phyloP scores from a whole-genome alignment of 768 basidiomycete genomes.

The Galerina sulciceps region DNA sequence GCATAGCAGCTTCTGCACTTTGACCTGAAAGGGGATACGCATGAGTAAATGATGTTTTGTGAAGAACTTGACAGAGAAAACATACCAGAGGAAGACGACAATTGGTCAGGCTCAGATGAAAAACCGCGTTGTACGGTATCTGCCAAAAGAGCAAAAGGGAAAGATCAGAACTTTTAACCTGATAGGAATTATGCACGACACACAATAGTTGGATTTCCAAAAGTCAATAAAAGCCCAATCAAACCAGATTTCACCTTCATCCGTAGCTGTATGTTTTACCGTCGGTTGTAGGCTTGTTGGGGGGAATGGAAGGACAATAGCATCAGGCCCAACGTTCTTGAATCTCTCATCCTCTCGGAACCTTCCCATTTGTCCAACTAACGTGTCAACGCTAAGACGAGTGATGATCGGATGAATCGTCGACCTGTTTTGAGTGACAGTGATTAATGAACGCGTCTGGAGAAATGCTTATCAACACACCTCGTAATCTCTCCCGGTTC shows the following conservation, averaged over 20 bases:
- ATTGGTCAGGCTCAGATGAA: conserved; percentile 67
- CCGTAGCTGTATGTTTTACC: conserved; percentile 44
- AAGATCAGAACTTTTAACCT: not conserved
- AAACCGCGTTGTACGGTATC: conserved; percentile 80
- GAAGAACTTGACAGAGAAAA: conserved; percentile 10
- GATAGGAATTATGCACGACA: conserved; percentile 26
- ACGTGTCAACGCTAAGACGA: conserved; percentile 87
- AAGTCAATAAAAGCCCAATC: conserved; percentile 99
- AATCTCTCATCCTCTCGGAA: conserved; percentile 93
- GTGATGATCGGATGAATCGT: conserved; percentile 90
- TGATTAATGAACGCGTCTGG: conserved; percentile 1
- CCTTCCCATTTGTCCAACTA: conserved; percentile 84
- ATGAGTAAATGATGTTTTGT: not conserved
- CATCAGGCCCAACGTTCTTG: conserved; percentile 86
- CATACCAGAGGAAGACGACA: conserved; percentile 64
- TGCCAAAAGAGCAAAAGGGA: conserved; percentile 27
- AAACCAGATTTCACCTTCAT: conserved; percentile 92
- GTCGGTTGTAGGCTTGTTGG: conserved; percentile 26
- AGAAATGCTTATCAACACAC: conserved; percentile 40
- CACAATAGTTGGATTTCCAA: conserved; percentile 98
- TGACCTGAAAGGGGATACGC: conserved; percentile 44
- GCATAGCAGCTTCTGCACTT: conserved; percentile 76
- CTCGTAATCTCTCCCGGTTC: conserved; percentile 96
- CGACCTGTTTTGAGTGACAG: conserved; percentile 44
- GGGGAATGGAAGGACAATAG: conserved; percentile 67